Conservation (phyloP, 2,329 filamentous ascomycete species). For the Tetracladium maxilliforme region DNA sequence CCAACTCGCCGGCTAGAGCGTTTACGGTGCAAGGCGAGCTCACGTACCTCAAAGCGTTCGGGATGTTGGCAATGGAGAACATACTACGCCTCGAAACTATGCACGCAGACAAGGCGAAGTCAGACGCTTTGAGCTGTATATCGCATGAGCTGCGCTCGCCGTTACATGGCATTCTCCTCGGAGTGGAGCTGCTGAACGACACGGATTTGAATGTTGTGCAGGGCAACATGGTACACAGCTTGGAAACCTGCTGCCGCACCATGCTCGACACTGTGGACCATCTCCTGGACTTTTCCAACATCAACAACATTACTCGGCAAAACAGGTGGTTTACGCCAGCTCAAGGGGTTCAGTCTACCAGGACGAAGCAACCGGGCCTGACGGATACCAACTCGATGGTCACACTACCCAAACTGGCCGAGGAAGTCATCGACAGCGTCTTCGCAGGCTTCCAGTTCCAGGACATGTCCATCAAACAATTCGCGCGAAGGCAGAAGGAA, state of each 20-base stretch:
- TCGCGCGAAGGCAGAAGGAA: no score
- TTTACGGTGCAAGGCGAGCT: slow-evolving; percentile 20
- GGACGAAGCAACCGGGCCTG: no score
- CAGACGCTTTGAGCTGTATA: slow-evolving; percentile 42
- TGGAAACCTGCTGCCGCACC: slow-evolving; percentile 19
- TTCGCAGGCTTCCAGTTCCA: no score
- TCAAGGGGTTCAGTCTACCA: no score
- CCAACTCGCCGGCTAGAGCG: slow-evolving; percentile 13
- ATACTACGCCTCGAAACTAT: slow-evolving; percentile 36
- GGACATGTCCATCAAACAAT: no score
- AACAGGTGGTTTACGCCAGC: no score
- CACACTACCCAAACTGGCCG: no score
- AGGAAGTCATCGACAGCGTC: slow-evolving; percentile 15
- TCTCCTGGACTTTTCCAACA: slow-evolving; percentile 24
- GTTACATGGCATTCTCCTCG: slow-evolving; percentile 40
- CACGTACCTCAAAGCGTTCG: slow-evolving; percentile 23
- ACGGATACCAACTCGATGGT: no score
- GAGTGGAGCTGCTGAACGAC: slow-evolving; percentile 31
- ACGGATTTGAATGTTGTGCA: slow-evolving; percentile 15
- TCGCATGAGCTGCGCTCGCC: slow-evolving; percentile 42
- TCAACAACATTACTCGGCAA: no score
- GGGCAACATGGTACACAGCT: slow-evolving; percentile 17
- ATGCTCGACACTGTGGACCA: slow-evolving; percentile 23
- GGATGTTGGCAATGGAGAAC: slow-evolving; percentile 37
- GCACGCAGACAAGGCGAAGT: slow-evolving; percentile 35